phyloP scores from a whole-genome alignment of 2,329 filamentous ascomycete species.

The Stromatinia cepivora region DNA sequence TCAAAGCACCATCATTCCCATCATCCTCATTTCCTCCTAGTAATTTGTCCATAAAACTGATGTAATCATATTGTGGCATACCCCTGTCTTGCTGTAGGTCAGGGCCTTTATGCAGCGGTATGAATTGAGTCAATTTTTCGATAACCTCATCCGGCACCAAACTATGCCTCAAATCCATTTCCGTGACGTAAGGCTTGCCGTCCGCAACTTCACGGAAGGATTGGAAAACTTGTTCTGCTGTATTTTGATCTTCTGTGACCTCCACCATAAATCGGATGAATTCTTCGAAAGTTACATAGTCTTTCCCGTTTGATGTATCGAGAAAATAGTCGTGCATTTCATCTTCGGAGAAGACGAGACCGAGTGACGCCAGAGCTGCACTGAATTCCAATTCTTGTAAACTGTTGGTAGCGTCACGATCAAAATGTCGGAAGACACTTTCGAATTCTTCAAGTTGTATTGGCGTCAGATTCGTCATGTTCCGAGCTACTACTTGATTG shows the following conservation, averaged over 20 bases:
- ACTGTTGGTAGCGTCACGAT: constrained; percentile 87
- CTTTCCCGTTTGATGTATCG: constrained; percentile 76
- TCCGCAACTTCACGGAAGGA: constrained; percentile 97
- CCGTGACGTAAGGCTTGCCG: constrained; percentile 97
- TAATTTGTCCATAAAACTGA: constrained; percentile 92
- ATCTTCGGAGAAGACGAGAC: constrained; percentile 92
- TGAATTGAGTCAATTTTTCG: constrained; percentile 82
- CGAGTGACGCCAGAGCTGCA: constrained; percentile 89
- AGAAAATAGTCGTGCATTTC: constrained; percentile 97
- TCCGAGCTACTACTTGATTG: constrained; percentile 96
- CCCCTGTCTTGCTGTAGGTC: constrained; percentile 84
- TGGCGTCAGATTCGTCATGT: constrained; percentile 97
- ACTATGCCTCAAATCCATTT: constrained; percentile 92
- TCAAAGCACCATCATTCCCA: constrained; percentile 31
- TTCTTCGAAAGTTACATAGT: constrained; percentile 92
- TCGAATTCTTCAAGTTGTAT: constrained; percentile 99
- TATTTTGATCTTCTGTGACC: constrained; percentile 98
- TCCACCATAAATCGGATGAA: constrained; percentile 99
- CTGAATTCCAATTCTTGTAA: constrained; percentile 94
- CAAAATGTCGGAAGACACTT: constrained; percentile 96
- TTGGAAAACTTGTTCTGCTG: constrained; percentile 96
- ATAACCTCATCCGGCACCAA: constrained; percentile 97
- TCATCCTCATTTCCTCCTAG: constrained; percentile 47
- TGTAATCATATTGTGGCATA: constrained; percentile 90
- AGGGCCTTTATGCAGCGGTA: constrained; percentile 80